Conservation (phyloP, 805 yeast genomes). For the Candida bentonensis region DNA sequence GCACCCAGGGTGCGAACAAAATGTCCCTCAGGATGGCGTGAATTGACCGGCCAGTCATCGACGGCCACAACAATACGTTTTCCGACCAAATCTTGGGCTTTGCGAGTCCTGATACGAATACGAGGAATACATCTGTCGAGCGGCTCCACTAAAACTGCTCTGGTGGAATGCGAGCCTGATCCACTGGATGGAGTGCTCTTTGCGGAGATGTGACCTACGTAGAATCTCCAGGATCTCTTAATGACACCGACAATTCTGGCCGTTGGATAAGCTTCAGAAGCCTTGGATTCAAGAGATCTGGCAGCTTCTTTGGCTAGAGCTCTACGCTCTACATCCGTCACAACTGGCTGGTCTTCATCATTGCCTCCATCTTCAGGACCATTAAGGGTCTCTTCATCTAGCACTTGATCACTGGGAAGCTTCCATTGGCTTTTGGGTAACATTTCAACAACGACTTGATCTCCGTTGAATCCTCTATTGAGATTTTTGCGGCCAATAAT, state of each 20-base stretch:
- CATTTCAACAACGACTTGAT: constrained; percentile 78
- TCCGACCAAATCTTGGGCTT: constrained; percentile 69
- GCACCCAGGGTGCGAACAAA: constrained; percentile 82
- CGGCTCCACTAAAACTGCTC: constrained; percentile 68
- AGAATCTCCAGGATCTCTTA: constrained; percentile 89
- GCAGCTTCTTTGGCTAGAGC: constrained; percentile 67
- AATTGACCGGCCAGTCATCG: constrained; percentile 80
- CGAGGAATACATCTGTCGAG: constrained; percentile 86
- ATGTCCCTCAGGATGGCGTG: constrained; percentile 88
- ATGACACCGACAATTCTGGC: constrained; percentile 80
- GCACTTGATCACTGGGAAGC: constrained; percentile 61
- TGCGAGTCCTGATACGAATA: constrained; percentile 74
- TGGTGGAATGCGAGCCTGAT: constrained; percentile 50
- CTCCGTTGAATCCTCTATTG: constrained; percentile 88
- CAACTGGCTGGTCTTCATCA: constrained; percentile 31
- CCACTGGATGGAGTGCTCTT: neutral
- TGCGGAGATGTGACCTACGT: constrained; percentile 68
- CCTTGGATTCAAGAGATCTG: constrained; percentile 35
- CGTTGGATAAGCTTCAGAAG: constrained; percentile 64
- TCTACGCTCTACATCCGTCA: constrained; percentile 58
- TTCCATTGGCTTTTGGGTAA: constrained; percentile 82
- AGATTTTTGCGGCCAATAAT: constrained; percentile 71
- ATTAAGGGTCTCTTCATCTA: constrained; percentile 59
- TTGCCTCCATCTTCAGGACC: constrained; percentile 33
- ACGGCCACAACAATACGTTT: constrained; percentile 85